phyloP scores from a whole-genome alignment of 805 yeast genomes.

The Wickerhamiella sorbophila region DNA sequence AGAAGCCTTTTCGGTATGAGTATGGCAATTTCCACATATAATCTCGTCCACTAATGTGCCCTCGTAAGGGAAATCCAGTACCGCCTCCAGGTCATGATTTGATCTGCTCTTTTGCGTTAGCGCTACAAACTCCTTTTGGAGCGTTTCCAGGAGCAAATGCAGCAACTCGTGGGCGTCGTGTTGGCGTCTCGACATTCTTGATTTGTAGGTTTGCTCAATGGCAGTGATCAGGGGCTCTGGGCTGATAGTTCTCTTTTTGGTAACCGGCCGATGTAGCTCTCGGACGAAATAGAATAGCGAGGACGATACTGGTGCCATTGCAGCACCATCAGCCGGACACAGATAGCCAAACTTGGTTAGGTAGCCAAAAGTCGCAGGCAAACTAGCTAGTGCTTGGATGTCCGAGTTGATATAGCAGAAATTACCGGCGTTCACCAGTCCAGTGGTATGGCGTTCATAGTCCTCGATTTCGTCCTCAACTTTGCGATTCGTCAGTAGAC shows the following conservation, averaged over 20 bases:
- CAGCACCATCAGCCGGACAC: slow-evolving; percentile 4
- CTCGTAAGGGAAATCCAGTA: slow-evolving; percentile 50
- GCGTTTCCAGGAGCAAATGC: slow-evolving; percentile 63
- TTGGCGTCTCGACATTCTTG: slow-evolving; percentile 65
- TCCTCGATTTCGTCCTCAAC: neutral
- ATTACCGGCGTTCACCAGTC: slow-evolving; percentile 64
- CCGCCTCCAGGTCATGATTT: slow-evolving; percentile 1
- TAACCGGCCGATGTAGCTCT: slow-evolving; percentile 48
- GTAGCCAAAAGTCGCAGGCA: slow-evolving; percentile 16
- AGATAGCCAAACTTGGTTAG: slow-evolving; percentile 10
- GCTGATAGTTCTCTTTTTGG: slow-evolving; percentile 39
- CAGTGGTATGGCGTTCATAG: slow-evolving; percentile 44
- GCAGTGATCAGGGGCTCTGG: slow-evolving; percentile 69
- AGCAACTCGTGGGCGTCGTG: slow-evolving; percentile 93
- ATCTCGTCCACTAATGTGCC: slow-evolving; percentile 56
- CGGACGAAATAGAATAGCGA: slow-evolving; percentile 14
- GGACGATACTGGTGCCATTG: slow-evolving; percentile 11
- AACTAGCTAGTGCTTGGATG: slow-evolving; percentile 41
- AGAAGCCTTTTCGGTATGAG: slow-evolving; percentile 42
- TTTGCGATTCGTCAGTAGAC: neutral
- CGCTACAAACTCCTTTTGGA: slow-evolving; percentile 46
- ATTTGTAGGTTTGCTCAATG: slow-evolving; percentile 56
- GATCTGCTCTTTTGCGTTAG: slow-evolving; percentile 6
- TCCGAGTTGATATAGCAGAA: slow-evolving; percentile 91
- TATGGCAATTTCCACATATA: slow-evolving; percentile 53